phyloP scores from a whole-genome alignment of 352 stramenopile species.

The Elongisporangium senticosum region DNA sequence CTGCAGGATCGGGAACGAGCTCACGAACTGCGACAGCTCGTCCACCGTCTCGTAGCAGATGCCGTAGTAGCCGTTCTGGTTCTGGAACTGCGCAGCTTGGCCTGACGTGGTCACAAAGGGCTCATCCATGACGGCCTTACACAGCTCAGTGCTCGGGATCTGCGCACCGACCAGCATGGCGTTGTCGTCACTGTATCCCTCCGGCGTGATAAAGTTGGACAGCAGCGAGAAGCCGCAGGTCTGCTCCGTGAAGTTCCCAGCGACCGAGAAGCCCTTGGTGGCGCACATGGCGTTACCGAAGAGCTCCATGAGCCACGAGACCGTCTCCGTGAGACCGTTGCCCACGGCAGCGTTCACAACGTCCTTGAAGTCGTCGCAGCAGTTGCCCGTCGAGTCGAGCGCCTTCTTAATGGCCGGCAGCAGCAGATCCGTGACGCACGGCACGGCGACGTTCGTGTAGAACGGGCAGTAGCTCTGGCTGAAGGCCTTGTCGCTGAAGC shows the following conservation, averaged over 20 bases:
- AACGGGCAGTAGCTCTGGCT: slow-evolving; percentile 1
- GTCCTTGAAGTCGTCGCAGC: slow-evolving; percentile 4
- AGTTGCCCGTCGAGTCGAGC: neutral
- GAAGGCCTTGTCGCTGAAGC: slow-evolving; percentile 3
- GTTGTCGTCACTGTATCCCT: neutral
- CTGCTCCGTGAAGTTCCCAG: slow-evolving; percentile 1
- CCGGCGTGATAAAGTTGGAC: neutral
- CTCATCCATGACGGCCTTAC: neutral
- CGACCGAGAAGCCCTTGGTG: neutral
- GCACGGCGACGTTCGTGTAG: slow-evolving; percentile 2
- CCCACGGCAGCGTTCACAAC: neutral
- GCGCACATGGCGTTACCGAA: slow-evolving; percentile 1
- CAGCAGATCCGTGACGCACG: slow-evolving; percentile 4
- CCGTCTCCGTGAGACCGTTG: neutral
- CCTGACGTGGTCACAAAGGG: slow-evolving; percentile 1
- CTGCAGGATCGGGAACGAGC: slow-evolving; percentile 4
- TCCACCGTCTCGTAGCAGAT: slow-evolving; percentile 5
- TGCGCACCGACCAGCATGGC: neutral
- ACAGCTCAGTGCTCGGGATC: slow-evolving; percentile 1
- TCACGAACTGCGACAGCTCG: slow-evolving; percentile 5
- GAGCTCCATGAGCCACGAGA: slow-evolving; percentile 1
- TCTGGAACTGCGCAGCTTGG: neutral
- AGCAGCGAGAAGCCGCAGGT: slow-evolving; percentile 6
- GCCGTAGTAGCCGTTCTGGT: neutral
- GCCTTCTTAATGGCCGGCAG: neutral